Base-by-base conservation (phyloP, 108 stramenopile species). In the Cyclotella baltica region DNA sequence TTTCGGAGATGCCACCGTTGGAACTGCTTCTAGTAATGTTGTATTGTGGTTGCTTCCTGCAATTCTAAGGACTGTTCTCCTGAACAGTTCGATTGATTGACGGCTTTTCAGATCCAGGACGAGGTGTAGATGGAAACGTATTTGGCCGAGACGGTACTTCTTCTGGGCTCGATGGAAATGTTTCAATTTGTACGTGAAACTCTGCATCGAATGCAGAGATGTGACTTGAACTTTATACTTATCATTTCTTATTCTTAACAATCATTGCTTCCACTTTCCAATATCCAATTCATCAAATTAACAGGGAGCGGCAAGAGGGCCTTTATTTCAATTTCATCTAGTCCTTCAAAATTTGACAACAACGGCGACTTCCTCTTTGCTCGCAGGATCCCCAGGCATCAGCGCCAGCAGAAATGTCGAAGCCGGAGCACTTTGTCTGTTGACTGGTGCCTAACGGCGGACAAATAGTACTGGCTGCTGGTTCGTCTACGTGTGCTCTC, bases 231-330 rank as follows among this genome's bases (percentile, higher is more conserved):
- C n/a, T n/a, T n/a, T n/a, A n/a, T n/a, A n/a, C n/a, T n/a, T n/a
- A n/a, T n/a, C n/a, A n/a, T n/a, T n/a, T n/a, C n/a, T n/a, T n/a
- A n/a, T n/a, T n/a, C n/a, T n/a, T n/a, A n/a, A n/a, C n/a, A n/a
- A n/a, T n/a, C n/a, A n/a, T 53, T 53, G 5, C 16, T n/a, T 5
- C 52, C 40, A n/a, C 28, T 6, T 67, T 11, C 34, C 30, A 13
- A 0, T 13, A 5, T 66, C 23, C 51, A 61, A 34, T 30, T 55
- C 23, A 0, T 75, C 38, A n/a, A n/a, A 15, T 19, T 0, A 27
- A 31, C 36, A 73, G 78, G 43, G 72, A 79, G 78, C 33, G 72
- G 78, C 37, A 64, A 73, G 38, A 40, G 64, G 4, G 58, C 31
- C 23, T 34, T 25, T n/a, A 64, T 72, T 6, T 67, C 62, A 9